phyloP scores from a whole-genome alignment of 352 stramenopile species.

The Globisporangium paddicum region DNA sequence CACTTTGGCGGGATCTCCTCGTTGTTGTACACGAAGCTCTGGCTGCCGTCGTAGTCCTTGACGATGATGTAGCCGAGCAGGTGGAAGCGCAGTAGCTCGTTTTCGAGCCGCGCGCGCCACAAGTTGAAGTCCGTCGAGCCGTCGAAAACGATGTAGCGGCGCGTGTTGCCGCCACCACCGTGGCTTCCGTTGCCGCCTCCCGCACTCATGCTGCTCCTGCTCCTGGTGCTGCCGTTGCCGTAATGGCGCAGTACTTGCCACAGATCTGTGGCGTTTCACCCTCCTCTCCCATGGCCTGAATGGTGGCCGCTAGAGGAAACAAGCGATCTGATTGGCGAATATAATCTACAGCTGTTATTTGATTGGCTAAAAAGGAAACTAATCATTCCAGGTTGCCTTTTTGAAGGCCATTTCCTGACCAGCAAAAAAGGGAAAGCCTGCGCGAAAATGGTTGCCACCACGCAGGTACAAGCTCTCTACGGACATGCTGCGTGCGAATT shows the following conservation, averaged over 20 bases:
- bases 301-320: not conserved
- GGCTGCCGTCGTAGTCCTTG: conserved; percentile 38
- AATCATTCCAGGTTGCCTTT: not conserved
- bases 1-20: conserved; percentile 35
- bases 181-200: conserved; percentile 12
- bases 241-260: no score
- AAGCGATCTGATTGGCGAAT: not conserved
- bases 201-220: conserved; percentile 2
- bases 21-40: conserved; percentile 36
- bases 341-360: not conserved
- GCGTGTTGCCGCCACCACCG: conserved; percentile 9
- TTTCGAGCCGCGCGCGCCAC: conserved; percentile 41
- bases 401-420: not conserved
- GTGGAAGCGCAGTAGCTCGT: conserved; percentile 49
- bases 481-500: not conserved
- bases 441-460: not conserved
- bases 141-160: conserved; percentile 29
- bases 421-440: not conserved
- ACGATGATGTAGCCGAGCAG: conserved; percentile 43
- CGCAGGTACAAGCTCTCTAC: not conserved
- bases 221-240: not conserved
- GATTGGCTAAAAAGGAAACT: not conserved
- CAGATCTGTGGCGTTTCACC: no score
- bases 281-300: not conserved
- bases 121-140: conserved; percentile 39